These are phyloP conservation scores for Calonectria pseudoreteaudii DNA, from an alignment of 2,329 filamentous ascomycete genomes.

Conservation along the genomic window DNA sequence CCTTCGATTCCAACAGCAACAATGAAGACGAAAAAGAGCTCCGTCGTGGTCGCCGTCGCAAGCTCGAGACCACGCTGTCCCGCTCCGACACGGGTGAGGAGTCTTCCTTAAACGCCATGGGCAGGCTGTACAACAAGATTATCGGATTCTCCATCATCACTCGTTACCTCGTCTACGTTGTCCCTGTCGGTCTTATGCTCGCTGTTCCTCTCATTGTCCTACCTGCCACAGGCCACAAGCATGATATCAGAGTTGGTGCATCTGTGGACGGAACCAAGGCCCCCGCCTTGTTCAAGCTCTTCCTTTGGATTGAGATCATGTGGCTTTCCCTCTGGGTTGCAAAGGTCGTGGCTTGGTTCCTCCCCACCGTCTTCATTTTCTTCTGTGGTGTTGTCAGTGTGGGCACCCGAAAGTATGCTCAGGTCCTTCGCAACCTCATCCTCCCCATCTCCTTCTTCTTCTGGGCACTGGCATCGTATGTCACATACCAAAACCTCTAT, in stretches of 20 bases:
- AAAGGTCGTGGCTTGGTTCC: constrained; percentile 71
- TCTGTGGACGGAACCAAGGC: constrained; percentile 16
- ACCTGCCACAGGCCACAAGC: constrained; percentile 51
- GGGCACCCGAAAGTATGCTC: constrained; percentile 77
- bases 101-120: constrained; percentile 72
- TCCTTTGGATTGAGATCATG: constrained; percentile 76
- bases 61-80: constrained; percentile 52
- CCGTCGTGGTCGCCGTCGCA: constrained; percentile 62
- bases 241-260: constrained; percentile 32
- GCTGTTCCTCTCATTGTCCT: constrained; percentile 72
- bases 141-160: constrained; percentile 72
- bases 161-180: constrained; percentile 75
- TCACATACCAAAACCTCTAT: constrained; percentile 71
- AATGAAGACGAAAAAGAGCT: constrained; percentile 59
- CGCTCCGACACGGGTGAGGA: constrained; percentile 66
- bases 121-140: constrained; percentile 73
- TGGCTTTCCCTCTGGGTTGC: constrained; percentile 77
- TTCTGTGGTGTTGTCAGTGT: constrained; percentile 76
- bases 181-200: constrained; percentile 71
- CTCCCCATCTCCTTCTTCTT: constrained; percentile 77
- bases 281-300: constrained; percentile 69
- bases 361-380: constrained; percentile 75
- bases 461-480: constrained; percentile 73
- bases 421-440: constrained; percentile 72
- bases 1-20: constrained; percentile 48